Evolutionary conservation across 2,329 filamentous ascomycete genomes (phyloP).

Genomic region (Aureobasidium sp.): DNA sequence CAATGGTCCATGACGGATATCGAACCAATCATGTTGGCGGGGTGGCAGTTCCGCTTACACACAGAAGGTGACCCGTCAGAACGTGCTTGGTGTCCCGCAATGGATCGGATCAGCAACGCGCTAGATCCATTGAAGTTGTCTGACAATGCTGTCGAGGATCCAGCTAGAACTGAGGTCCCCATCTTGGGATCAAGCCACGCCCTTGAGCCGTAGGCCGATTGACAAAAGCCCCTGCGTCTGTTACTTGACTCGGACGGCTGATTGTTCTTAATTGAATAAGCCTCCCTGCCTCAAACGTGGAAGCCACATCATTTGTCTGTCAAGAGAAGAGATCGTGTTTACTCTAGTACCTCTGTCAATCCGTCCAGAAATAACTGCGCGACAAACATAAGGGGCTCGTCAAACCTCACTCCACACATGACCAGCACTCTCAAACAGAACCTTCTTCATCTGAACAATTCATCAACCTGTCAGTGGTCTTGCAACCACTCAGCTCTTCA

Average conservation of each 20-base stretch:
- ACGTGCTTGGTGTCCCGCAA: background rate
- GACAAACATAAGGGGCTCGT: background rate
- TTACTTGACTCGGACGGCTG: constrained; percentile 6
- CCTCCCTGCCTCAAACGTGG: constrained; percentile 2
- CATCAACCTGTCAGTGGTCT: background rate
- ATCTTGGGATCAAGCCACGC: background rate
- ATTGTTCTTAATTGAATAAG: background rate
- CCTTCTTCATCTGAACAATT: background rate
- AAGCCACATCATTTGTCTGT: constrained; percentile 1
- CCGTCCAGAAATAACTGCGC: background rate
- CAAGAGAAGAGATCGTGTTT: background rate
- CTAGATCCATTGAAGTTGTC: constrained; percentile 5
- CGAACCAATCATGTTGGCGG: background rate
- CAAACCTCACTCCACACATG: background rate
- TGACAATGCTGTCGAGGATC: background rate
- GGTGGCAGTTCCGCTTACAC: background rate
- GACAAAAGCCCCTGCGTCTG: constrained; percentile 10
- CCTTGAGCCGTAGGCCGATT: constrained; percentile 1
- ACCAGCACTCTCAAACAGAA: background rate
- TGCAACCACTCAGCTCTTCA: background rate
- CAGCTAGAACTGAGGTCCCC: background rate
- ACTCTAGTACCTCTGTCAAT: background rate
- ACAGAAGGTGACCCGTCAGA: background rate
- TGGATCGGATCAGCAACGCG: background rate
- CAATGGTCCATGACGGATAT: background rate